Evolutionary conservation across 2,329 filamentous ascomycete species (phyloP).

Genomic region (Ophiocordyceps sinensis): DNA sequence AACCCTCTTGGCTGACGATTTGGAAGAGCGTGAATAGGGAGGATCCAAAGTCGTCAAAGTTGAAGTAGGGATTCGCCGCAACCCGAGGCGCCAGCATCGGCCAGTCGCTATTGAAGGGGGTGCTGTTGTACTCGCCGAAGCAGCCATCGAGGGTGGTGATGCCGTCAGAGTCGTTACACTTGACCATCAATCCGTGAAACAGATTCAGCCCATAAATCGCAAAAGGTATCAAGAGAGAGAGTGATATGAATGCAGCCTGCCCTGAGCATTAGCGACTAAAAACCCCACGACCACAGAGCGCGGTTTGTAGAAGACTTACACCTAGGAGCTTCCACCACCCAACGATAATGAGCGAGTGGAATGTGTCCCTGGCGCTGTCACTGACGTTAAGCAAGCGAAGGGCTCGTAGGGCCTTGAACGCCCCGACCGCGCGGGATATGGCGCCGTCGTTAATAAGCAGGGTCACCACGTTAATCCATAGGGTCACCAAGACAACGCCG

Average conservation of each 20-base stretch:
- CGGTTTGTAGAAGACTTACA: conserved; percentile 26
- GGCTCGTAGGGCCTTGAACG: conserved; percentile 91
- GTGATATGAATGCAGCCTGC: conserved; percentile 74
- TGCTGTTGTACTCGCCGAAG: conserved; percentile 65
- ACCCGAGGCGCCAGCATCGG: conserved; percentile 68
- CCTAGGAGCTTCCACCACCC: conserved; percentile 91
- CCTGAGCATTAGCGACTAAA: conserved; percentile 4
- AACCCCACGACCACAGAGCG: no score
- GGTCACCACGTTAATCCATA: conserved; percentile 89
- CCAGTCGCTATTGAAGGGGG: conserved; percentile 64
- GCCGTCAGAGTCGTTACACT: conserved; percentile 54
- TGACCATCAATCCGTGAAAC: conserved; percentile 67
- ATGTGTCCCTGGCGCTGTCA: conserved; percentile 88
- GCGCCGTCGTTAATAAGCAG: conserved; percentile 68
- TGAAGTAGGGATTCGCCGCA: conserved; percentile 69
- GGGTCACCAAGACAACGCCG: conserved; percentile 73
- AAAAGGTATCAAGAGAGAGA: conserved; percentile 89
- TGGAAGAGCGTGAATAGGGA: conserved; percentile 95
- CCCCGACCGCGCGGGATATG: conserved; percentile 80
- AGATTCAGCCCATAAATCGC: conserved; percentile 91
- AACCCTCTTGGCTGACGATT: conserved; percentile 96
- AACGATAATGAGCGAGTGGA: conserved; percentile 89
- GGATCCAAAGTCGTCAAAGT: conserved; percentile 90
- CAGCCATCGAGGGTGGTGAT: conserved; percentile 56
- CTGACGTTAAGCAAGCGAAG: conserved; percentile 87